Evolutionary conservation across 1,284 basidiomycete genomes (phyloP).

Genomic region (Irpex sp.): DNA sequence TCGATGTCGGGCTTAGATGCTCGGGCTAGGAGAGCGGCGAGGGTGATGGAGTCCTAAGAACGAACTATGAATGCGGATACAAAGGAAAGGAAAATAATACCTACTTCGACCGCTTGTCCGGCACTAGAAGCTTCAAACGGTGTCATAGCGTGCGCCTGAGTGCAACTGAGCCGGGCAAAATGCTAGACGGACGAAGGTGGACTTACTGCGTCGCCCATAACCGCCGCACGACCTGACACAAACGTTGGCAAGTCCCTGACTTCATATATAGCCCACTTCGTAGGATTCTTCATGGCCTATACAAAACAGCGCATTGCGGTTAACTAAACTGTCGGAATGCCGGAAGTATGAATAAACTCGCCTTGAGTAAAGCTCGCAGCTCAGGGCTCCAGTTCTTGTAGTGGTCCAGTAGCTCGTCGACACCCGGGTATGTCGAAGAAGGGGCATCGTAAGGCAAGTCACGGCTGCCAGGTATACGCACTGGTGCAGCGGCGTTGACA

Average conservation of each 20-base stretch:
- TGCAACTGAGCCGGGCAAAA: too few species aligned
- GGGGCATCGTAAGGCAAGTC: constrained; percentile 31
- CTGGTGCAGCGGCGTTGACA: constrained; percentile 41
- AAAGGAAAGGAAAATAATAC: background rate
- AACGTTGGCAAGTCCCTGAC: constrained; percentile 37
- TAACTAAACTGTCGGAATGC: background rate
- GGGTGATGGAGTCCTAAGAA: background rate
- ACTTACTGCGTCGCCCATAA: constrained; percentile 48
- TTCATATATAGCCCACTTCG: constrained; percentile 48
- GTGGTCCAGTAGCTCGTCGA: constrained; percentile 27
- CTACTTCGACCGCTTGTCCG: background rate
- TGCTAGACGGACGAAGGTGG: too few species aligned
- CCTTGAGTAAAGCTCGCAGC: constrained; percentile 36
- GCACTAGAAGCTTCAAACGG: background rate
- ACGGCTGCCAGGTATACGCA: constrained; percentile 29
- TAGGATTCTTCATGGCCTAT: constrained; percentile 20
- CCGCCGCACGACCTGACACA: constrained; percentile 36
- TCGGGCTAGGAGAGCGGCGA: background rate
- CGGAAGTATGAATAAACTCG: constrained; percentile 14
- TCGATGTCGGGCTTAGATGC: background rate
- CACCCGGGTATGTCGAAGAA: constrained; percentile 30
- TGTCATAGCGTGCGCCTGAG: too few species aligned
- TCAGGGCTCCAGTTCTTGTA: constrained; percentile 41
- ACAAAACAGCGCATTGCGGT: background rate
- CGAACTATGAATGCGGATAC: background rate